A percentile compares a stretch with the other conserved stretches of the same genome.
Conservation (phyloP, 345 rosid genomes). For the Clausena lansium region DNA sequence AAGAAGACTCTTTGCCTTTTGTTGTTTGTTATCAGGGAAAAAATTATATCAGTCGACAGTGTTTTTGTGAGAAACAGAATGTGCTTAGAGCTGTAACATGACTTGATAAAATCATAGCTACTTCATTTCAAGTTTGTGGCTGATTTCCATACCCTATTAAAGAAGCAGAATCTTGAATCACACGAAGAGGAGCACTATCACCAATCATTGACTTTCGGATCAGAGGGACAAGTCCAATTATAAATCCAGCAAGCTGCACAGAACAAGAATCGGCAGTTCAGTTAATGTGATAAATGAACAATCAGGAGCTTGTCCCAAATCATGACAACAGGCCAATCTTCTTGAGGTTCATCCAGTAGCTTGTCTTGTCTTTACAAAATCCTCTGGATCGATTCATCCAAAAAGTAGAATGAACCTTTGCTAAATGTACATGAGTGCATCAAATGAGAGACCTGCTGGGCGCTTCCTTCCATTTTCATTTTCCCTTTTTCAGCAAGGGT, state of each 20-base stretch:
- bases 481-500: not conserved
- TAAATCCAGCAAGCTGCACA: conserved; percentile 54
- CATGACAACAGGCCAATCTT: not conserved
- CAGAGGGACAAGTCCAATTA: conserved; percentile 44
- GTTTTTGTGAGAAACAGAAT: not conserved
- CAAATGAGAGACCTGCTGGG: not conserved
- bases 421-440: not conserved
- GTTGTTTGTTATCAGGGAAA: not conserved
- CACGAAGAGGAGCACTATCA: conserved; percentile 55
- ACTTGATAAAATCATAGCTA: not conserved
- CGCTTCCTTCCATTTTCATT: not conserved
- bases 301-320: not conserved
- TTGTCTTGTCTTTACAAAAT: not conserved
- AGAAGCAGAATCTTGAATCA: conserved; percentile 53
- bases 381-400: not conserved
- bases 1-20: not conserved
- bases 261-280: not conserved
- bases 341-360: not conserved
- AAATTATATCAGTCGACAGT: not conserved
- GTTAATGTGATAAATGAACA: not conserved
- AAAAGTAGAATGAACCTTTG: not conserved
- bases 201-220: conserved; percentile 47
- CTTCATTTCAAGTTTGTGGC: not conserved
- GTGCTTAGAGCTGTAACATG: not conserved
- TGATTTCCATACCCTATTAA: conserved; percentile 49